phyloP scores from a whole-genome alignment of 805 yeast genomes.

The Cyberlindnera veronae region DNA sequence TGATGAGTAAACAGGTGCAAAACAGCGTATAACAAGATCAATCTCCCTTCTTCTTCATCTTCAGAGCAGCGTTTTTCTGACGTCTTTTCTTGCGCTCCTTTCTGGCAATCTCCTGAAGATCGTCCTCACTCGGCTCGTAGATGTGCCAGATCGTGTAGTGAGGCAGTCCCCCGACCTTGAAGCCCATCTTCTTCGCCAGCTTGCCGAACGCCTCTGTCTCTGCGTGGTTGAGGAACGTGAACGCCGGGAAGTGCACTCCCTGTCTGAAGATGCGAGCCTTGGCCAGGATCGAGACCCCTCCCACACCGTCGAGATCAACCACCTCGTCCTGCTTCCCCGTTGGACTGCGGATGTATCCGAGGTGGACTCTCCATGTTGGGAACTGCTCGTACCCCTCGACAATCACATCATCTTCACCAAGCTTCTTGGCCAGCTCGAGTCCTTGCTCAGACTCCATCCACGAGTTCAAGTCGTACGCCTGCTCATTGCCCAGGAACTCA shows the following conservation, averaged over 20 bases:
- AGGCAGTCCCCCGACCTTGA: conserved; percentile 81
- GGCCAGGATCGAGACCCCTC: conserved; percentile 80
- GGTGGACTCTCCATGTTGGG: conserved; percentile 81
- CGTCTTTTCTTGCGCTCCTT: conserved; percentile 66
- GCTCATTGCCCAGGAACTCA: conserved; percentile 82
- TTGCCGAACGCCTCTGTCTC: conserved; percentile 88
- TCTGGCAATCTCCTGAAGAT: conserved; percentile 62
- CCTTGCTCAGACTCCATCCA: conserved; percentile 92
- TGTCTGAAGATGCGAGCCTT: conserved; percentile 70
- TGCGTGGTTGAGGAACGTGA: conserved; percentile 79
- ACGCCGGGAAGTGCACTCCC: conserved; percentile 84
- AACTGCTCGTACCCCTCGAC: conserved; percentile 88
- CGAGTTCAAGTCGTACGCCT: conserved; percentile 93
- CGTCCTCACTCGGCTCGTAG: conserved; percentile 86
- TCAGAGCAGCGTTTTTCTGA: conserved; percentile 15
- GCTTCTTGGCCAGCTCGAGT: conserved; percentile 54
- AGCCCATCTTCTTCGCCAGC: conserved; percentile 76
- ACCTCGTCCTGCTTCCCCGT: conserved; percentile 60
- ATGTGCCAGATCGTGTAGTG: conserved; percentile 91
- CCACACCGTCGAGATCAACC: conserved; percentile 79
- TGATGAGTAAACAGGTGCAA: too few species aligned
- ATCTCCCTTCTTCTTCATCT: conserved; percentile 4
- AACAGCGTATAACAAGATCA: not conserved
- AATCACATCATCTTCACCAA: conserved; percentile 79
- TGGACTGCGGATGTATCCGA: conserved; percentile 65